phyloP scores from a whole-genome alignment of 2,329 filamentous ascomycete species.

The Apiospora kogelbergensis region DNA sequence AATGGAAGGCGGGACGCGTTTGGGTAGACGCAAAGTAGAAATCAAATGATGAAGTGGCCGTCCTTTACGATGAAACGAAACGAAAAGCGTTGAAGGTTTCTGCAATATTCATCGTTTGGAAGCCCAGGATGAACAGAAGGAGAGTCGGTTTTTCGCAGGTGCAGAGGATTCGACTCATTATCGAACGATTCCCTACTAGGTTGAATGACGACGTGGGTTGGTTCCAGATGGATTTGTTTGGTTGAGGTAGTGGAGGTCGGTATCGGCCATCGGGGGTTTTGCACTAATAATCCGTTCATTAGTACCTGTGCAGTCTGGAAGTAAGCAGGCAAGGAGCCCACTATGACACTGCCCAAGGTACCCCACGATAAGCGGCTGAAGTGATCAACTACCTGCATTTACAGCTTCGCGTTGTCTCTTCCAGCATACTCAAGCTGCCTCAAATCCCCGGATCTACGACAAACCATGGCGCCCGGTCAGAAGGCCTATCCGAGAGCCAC shows the following conservation, averaged over 20 bases:
- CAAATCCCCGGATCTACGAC: not conserved
- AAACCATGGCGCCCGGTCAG: conserved; percentile 59
- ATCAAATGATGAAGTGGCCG: not conserved
- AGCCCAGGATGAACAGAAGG: not conserved
- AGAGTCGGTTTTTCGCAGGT: not conserved
- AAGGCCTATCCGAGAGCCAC: conserved; percentile 83
- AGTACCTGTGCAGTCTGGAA: not conserved
- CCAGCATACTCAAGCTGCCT: not conserved
- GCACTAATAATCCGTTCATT: not conserved
- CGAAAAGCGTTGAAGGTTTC: not conserved
- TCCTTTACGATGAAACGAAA: not conserved
- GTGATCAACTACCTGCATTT: not conserved
- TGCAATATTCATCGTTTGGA: not conserved
- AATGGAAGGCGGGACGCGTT: too few relatives aligned
- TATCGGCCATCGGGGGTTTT: not conserved
- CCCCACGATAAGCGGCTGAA: conserved; percentile 5
- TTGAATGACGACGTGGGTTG: not conserved
- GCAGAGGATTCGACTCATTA: not conserved
- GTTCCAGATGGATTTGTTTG: not conserved
- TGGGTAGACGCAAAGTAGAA: not conserved
- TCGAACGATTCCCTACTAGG: conserved; percentile 1
- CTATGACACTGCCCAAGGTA: not conserved
- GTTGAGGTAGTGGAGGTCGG: not conserved
- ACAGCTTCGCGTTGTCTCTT: not conserved
- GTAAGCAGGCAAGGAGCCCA: not conserved